Base-by-base conservation (phyloP, 345 rosid genomes). In the Citrus glauca region DNA sequence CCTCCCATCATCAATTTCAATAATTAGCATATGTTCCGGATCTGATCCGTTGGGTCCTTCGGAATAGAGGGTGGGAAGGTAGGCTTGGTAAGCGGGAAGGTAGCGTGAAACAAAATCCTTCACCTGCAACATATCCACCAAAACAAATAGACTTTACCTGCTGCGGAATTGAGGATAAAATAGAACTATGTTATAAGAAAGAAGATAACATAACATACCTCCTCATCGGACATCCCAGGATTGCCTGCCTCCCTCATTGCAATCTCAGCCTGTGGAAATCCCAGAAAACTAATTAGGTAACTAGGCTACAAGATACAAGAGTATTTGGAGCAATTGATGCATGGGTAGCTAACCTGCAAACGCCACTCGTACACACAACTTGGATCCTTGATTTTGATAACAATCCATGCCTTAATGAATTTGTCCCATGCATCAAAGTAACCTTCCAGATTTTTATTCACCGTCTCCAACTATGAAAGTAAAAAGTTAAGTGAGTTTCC, bases 1-100 rank as follows among this genome's bases (percentile, higher is more conserved):
- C 84, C 99, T 89, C 53, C 82, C 91, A 80, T 91, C 93, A 73
- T 96, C 98, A 16, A 96, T 92, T 69, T 94, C 98, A 8, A 96
- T 85, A 0, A 86, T 38, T 8, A 94, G 89, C 7, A 90, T 85
- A 76, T 84, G 85, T 28, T 89, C 84, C 0, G 90, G 93, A 80
- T 88, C 88, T 5, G 98, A 94, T 7, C 98, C 98, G 0, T 72
- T 92, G 16, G 99, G 99, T 79, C 99, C 99, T 89, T 94, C 93
- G 0, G 91, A 72, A 70, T 96, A 94, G 7, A 96, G 91, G 24
- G 90, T 87, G 2, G 97, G 93, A 24, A 94, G 97, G 81, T 96
- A 94, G 28, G 99, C 98, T 24, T 90, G 86, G 83, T 94, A 96
- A 5, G 98, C 99, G 0, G 98, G 98, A 60, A 92, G 82, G 80